Evolutionary conservation across 2,329 filamentous ascomycete genomes (phyloP).

Genomic region (Zymoseptoria tritici): DNA sequence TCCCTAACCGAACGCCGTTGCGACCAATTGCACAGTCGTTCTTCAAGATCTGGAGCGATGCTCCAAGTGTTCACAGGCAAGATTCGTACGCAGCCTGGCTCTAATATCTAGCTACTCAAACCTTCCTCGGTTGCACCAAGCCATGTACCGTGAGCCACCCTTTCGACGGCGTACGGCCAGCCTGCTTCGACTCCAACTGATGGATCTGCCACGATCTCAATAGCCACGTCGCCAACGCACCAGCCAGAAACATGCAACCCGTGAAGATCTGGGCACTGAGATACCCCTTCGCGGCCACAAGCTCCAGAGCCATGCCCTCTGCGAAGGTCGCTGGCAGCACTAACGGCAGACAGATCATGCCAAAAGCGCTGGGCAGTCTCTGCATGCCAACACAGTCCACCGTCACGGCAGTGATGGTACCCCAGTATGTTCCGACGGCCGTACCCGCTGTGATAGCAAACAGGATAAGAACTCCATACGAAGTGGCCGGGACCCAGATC

Average conservation of each 20-base stretch:
- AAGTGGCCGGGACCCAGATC: constrained; percentile 19
- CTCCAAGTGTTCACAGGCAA: too few relatives aligned
- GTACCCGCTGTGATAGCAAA: constrained; percentile 18
- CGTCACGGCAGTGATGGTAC: constrained; percentile 20
- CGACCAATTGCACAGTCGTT: too few relatives aligned
- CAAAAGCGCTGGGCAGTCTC: constrained; percentile 19
- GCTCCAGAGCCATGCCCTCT: constrained; percentile 21
- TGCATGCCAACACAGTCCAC: constrained; percentile 24
- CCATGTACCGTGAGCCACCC: neutral
- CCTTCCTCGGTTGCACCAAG: neutral
- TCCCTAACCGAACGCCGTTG: too few relatives aligned
- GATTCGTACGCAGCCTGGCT: too few relatives aligned
- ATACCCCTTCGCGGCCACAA: constrained; percentile 32
- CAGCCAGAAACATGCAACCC: constrained; percentile 51
- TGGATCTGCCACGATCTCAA: constrained; percentile 52
- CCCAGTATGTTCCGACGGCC: constrained; percentile 22
- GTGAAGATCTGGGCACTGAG: constrained; percentile 51
- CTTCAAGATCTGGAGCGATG: too few relatives aligned
- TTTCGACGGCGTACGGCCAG: neutral
- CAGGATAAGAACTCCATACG: constrained; percentile 16
- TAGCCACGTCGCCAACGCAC: constrained; percentile 44
- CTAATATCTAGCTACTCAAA: neutral
- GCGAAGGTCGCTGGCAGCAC: constrained; percentile 22
- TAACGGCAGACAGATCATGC: constrained; percentile 21
- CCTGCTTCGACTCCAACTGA: constrained; percentile 33